Evolutionary conservation across 1,139 yeast genomes (phyloP).

Genomic region (Debaryomyces nepalensis): DNA sequence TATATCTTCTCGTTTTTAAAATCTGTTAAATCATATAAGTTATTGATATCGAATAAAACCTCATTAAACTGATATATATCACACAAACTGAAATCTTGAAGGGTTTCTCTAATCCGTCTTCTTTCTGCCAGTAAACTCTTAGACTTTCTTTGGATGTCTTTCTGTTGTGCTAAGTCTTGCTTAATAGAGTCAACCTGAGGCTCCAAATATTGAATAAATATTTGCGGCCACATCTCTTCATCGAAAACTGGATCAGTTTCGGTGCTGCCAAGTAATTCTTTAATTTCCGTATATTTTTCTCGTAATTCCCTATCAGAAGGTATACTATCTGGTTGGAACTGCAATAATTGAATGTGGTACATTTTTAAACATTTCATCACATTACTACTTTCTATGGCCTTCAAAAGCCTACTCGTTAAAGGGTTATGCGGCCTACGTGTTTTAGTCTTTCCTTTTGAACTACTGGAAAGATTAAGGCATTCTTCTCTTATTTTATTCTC

Average conservation of each 20-base stretch:
- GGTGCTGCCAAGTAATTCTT: conserved; percentile 11
- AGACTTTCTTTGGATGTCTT: conserved; percentile 15
- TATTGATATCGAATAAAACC: conserved; percentile 23
- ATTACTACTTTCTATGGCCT: conserved; percentile 14
- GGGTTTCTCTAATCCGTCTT: conserved; percentile 17
- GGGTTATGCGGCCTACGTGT: conserved; percentile 15
- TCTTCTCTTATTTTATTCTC: conserved; percentile 19
- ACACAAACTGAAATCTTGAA: conserved; percentile 18
- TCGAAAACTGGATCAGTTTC: conserved; percentile 10
- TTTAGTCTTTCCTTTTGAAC: conserved; percentile 16
- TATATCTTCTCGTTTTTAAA: conserved; percentile 12
- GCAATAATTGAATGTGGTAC: conserved; percentile 17
- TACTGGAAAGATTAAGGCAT: conserved; percentile 12
- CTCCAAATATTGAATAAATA: conserved; percentile 14
- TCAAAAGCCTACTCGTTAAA: conserved; percentile 12
- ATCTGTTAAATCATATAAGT: conserved; percentile 17
- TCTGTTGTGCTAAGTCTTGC: conserved; percentile 16
- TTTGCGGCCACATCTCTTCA: conserved; percentile 17
- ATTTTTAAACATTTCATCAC: conserved; percentile 19
- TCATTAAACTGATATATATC: conserved; percentile 26
- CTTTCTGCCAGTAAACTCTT: conserved; percentile 22
- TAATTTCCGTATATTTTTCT: conserved; percentile 19
- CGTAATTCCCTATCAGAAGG: conserved; percentile 17
- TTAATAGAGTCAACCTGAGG: conserved; percentile 16
- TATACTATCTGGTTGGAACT: conserved; percentile 14